phyloP scores from a whole-genome alignment of 2,329 filamentous ascomycete species.

The Aspergillus calidoustus region DNA sequence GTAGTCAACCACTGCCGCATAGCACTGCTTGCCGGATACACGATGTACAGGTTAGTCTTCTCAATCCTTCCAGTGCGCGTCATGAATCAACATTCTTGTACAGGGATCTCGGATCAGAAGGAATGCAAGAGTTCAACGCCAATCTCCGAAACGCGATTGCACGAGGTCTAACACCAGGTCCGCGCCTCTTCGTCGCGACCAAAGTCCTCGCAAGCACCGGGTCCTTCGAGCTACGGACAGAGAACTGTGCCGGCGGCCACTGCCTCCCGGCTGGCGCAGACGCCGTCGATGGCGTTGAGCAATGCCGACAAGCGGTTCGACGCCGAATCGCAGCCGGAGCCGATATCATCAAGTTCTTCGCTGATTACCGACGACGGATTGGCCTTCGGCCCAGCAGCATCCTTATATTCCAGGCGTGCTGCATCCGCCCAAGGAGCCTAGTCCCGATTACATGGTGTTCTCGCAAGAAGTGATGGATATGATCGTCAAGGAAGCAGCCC shows the following conservation, averaged over 20 bases:
- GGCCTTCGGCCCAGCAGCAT: not conserved
- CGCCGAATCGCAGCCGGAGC: constrained; percentile 2
- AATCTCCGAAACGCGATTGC: not conserved
- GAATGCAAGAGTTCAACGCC: not conserved
- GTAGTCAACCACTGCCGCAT: too few relatives aligned
- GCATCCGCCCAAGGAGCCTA: not conserved
- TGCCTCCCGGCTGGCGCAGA: not conserved
- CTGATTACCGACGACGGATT: not conserved
- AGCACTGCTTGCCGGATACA: too few relatives aligned
- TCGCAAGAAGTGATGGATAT: not conserved
- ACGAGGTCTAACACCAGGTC: not conserved
- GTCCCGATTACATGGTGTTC: not conserved
- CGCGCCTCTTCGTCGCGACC: not conserved
- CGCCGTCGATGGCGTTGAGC: not conserved
- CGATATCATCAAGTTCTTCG: constrained; percentile 5
- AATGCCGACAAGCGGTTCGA: not conserved
- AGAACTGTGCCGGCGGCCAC: not conserved
- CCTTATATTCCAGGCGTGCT: not conserved
- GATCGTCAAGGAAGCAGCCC: not conserved
- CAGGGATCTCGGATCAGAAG: not conserved
- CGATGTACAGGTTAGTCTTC: too few relatives aligned
- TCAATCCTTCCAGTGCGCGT: not conserved
- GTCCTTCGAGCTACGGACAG: not conserved
- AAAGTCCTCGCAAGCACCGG: constrained; percentile 3
- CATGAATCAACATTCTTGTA: too few relatives aligned